Evolutionary conservation across 2,329 filamentous ascomycete genomes (phyloP).

Genomic region (Curvularia sp.): DNA sequence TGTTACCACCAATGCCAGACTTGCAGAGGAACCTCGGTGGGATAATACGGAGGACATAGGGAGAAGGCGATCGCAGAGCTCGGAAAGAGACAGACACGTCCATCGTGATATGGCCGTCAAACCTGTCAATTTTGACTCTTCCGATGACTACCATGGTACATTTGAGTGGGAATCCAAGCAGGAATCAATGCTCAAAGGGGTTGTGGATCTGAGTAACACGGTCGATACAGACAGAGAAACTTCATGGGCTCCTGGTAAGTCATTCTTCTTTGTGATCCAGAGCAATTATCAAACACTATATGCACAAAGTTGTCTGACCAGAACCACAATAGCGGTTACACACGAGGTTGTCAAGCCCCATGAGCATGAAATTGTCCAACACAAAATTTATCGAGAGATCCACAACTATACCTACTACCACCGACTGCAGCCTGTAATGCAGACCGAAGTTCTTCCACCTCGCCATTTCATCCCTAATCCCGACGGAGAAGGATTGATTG

Average conservation of each 20-base stretch:
- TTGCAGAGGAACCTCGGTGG: neutral
- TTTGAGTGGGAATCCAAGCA: conserved; percentile 17
- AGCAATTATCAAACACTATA: neutral
- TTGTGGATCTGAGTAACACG: conserved; percentile 49
- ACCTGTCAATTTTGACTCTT: neutral
- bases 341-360: conserved; percentile 58
- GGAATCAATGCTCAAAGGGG: conserved; percentile 30
- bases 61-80: neutral
- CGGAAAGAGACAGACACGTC: neutral
- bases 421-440: conserved; percentile 60
- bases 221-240: conserved; percentile 50
- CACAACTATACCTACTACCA: conserved; percentile 62
- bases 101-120: conserved; percentile 3
- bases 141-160: neutral
- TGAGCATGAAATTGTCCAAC: conserved; percentile 56
- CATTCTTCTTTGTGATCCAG: neutral
- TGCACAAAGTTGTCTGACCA: conserved; percentile 11
- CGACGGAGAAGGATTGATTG: conserved; percentile 47
- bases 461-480: conserved; percentile 58
- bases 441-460: conserved; percentile 61
- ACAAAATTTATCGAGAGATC: conserved; percentile 60
- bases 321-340: conserved; percentile 53
- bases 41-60: neutral
- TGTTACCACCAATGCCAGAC: conserved; percentile 5
- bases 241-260: conserved; percentile 50